These are phyloP conservation scores for Porodaedalea pini DNA, from an alignment of 1,284 basidiomycete species.

Conservation along the genomic window DNA sequence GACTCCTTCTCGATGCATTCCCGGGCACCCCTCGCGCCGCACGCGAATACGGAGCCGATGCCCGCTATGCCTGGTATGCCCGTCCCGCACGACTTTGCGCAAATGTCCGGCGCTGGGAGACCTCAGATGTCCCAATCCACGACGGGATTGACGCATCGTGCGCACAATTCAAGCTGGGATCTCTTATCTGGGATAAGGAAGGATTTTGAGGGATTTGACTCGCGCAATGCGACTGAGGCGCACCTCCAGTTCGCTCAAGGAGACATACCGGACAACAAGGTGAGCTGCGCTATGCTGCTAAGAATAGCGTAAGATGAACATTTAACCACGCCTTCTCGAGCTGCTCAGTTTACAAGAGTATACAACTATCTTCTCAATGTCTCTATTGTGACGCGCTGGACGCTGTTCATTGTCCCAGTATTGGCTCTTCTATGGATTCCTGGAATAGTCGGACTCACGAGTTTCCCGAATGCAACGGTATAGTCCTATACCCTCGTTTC, in stretches of 20 bases:
- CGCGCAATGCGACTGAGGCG: conserved; percentile 48
- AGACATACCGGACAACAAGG: conserved; percentile 57
- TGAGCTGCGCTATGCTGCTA: conserved; percentile 28
- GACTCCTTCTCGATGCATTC: conserved; percentile 21
- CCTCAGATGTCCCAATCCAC: conserved; percentile 4
- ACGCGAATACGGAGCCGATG: not conserved
- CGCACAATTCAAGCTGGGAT: conserved; percentile 45
- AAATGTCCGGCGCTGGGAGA: not conserved
- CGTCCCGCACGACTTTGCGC: not conserved
- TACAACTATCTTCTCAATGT: conserved; percentile 77
- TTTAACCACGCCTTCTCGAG: conserved; percentile 1
- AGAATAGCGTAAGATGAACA: not conserved
- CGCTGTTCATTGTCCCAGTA: conserved; percentile 74
- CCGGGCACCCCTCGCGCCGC: conserved; percentile 9
- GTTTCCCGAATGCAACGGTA: conserved; percentile 51
- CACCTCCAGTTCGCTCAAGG: conserved; percentile 61
- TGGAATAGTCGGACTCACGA: conserved; percentile 68
- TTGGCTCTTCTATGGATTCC: conserved; percentile 73
- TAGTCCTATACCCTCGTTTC: conserved; percentile 22
- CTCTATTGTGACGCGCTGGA: conserved; percentile 79
- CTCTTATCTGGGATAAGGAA: conserved; percentile 50
- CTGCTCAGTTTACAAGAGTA: conserved; percentile 46
- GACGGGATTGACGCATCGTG: conserved; percentile 7
- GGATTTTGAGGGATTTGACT: conserved; percentile 57
- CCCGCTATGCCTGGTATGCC: conserved; percentile 10